Evolutionary conservation across 331 rosid species (phyloP).

Genomic region (Rhamnella rubrinervis): DNA sequence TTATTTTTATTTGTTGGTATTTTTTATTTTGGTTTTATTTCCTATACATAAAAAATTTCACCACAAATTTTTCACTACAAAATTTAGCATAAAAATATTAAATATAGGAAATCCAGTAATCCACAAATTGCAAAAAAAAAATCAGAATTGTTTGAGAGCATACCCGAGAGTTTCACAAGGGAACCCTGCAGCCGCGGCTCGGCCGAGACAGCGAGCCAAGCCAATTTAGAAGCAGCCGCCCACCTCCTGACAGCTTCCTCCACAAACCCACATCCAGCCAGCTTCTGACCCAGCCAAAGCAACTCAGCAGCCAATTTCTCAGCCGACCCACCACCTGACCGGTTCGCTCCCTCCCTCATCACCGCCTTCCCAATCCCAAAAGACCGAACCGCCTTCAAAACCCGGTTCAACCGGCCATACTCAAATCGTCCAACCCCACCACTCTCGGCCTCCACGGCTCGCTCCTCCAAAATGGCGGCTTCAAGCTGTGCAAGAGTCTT

Average conservation of each 20-base stretch:
- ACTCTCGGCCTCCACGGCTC: background rate
- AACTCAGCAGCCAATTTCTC: constrained; percentile 74
- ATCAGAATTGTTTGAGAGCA: background rate
- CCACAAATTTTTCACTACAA: no score
- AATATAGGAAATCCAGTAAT: no score
- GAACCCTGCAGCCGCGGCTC: constrained; percentile 67
- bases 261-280: constrained; percentile 48
- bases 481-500: constrained; percentile 53
- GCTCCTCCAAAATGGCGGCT: constrained; percentile 20
- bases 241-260: constrained; percentile 49
- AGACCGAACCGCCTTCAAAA: constrained; percentile 31
- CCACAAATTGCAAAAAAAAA: no score
- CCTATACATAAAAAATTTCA: no score
- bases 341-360: constrained; percentile 11
- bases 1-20: no score
- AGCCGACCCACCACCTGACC: constrained; percentile 24
- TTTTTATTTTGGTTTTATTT: no score
- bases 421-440: background rate
- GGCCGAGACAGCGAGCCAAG: constrained; percentile 52
- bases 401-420: constrained; percentile 13
- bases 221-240: constrained; percentile 59
- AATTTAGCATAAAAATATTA: no score
- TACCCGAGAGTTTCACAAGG: constrained; percentile 65
- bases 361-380: constrained; percentile 14
- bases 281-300: constrained; percentile 65